A percentile compares a stretch with the other conserved stretches of the same genome.
Conservation (phyloP, 176 grass and related monocot genomes). For the Dactylis glomerata region DNA sequence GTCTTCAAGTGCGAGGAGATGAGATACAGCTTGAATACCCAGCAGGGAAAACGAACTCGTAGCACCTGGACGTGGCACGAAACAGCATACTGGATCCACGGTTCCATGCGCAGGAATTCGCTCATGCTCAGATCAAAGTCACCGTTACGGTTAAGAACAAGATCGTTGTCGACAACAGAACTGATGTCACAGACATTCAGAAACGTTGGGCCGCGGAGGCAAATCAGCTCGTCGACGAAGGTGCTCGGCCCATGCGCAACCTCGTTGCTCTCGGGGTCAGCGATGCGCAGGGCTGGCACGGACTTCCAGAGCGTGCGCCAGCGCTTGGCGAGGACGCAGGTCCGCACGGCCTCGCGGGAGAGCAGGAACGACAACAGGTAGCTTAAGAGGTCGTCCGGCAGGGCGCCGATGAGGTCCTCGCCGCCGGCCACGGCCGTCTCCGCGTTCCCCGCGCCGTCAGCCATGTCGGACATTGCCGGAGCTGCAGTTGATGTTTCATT, state of each 20-base stretch:
- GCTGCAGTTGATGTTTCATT: no score
- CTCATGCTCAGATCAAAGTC: no score
- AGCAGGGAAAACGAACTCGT: no score
- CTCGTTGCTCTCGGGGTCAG: neutral
- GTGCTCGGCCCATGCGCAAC: neutral
- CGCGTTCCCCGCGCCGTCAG: no score
- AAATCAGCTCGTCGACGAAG: neutral
- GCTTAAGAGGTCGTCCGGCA: neutral
- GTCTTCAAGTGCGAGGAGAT: neutral
- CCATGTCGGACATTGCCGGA: no score
- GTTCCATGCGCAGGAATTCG: no score
- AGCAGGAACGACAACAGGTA: neutral
- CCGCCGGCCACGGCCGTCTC: neutral
- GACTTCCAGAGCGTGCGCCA: neutral
- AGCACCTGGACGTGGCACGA: no score
- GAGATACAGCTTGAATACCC: neutral
- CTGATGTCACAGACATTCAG: neutral
- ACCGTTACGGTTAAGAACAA: no score
- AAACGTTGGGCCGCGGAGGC: neutral
- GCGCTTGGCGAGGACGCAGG: neutral
- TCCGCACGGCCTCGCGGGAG: neutral
- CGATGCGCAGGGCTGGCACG: neutral
- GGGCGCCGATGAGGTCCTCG: neutral
- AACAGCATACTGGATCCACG: no score
- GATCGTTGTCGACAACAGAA: no score